phyloP scores from a whole-genome alignment of 768 basidiomycete genomes.

The Leucocoprinus leucothites region DNA sequence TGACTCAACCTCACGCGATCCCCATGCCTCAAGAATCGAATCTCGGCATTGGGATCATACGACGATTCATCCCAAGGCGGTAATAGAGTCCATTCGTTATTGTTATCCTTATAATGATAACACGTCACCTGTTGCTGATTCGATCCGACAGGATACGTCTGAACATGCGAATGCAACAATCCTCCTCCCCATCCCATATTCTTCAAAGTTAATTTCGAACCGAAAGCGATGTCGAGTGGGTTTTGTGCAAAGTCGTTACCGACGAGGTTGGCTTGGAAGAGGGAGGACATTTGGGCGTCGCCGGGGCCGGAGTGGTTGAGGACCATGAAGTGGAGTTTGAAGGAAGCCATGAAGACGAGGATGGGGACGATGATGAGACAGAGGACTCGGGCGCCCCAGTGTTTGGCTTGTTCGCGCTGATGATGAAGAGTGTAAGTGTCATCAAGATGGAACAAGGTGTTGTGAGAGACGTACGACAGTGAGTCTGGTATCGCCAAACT shows the following conservation, averaged over 20 bases:
- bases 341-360: constrained; percentile 88
- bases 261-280: constrained; percentile 94
- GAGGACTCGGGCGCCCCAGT: constrained; percentile 84
- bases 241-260: constrained; percentile 94
- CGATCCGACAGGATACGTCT: constrained; percentile 89
- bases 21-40: constrained; percentile 72
- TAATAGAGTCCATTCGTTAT: constrained; percentile 87
- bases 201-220: constrained; percentile 90
- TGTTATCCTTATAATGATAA: constrained; percentile 99
- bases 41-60: constrained; percentile 62
- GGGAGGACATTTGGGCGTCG: constrained; percentile 97
- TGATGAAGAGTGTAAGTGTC: constrained; percentile 1
- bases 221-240: constrained; percentile 88
- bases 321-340: constrained; percentile 96
- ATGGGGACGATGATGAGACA: constrained; percentile 90
- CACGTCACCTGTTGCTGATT: constrained; percentile 96
- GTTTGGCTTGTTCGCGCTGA: constrained; percentile 82
- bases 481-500: constrained; percentile 95
- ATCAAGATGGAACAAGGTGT: not conserved
- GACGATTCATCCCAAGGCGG: constrained; percentile 77
- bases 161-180: constrained; percentile 94
- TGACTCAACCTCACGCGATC: constrained; percentile 84
- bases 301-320: constrained; percentile 94
- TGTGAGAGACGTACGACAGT: constrained; percentile 57
- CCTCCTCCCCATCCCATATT: constrained; percentile 99